Percentiles rank a stretch among this genome's conserved stretches.
phyloP scores from a whole-genome alignment of 805 yeast species.

The Vanderwaltozyma verrucispora region DNA sequence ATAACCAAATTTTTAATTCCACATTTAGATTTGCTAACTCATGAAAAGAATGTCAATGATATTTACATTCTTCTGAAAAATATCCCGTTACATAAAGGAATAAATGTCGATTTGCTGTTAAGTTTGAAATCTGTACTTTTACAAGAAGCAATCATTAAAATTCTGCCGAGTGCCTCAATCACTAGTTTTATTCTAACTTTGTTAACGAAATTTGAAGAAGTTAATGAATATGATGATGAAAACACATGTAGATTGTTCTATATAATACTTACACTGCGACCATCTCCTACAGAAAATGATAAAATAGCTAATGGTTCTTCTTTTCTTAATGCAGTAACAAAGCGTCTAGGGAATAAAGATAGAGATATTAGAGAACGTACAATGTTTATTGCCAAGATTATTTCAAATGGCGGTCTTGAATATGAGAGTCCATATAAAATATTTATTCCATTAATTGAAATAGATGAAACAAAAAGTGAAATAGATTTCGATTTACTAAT shows the following conservation, averaged over 20 bases:
- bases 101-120: slow-evolving; percentile 7
- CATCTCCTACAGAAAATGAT: background rate
- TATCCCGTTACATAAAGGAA: slow-evolving; percentile 5
- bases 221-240: slow-evolving; percentile 12
- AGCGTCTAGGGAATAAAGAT: slow-evolving; percentile 17
- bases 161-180: slow-evolving; percentile 3
- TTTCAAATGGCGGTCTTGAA: slow-evolving; percentile 16
- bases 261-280: slow-evolving; percentile 6
- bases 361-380: slow-evolving; percentile 23
- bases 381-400: slow-evolving; percentile 25
- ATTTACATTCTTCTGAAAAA: slow-evolving; percentile 7
- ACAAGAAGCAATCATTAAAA: slow-evolving; percentile 11
- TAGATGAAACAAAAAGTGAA: background rate
- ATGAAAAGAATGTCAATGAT: slow-evolving; percentile 3
- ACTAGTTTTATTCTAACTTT: slow-evolving; percentile 1
- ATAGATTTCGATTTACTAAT: slow-evolving; percentile 6
- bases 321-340: slow-evolving; percentile 23
- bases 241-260: slow-evolving; percentile 14
- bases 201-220: slow-evolving; percentile 5
- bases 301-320: slow-evolving; percentile 9
- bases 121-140: slow-evolving; percentile 9
- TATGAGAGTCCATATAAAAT: slow-evolving; percentile 23
- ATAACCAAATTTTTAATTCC: slow-evolving; percentile 11
- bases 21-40: slow-evolving; percentile 10
- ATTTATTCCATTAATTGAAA: slow-evolving; percentile 10